Percentiles rank a stretch among this genome's conserved stretches.
Evolutionary conservation across 2,329 filamentous ascomycete genomes (phyloP).

Genomic region (Gliomastix tumulicola): DNA sequence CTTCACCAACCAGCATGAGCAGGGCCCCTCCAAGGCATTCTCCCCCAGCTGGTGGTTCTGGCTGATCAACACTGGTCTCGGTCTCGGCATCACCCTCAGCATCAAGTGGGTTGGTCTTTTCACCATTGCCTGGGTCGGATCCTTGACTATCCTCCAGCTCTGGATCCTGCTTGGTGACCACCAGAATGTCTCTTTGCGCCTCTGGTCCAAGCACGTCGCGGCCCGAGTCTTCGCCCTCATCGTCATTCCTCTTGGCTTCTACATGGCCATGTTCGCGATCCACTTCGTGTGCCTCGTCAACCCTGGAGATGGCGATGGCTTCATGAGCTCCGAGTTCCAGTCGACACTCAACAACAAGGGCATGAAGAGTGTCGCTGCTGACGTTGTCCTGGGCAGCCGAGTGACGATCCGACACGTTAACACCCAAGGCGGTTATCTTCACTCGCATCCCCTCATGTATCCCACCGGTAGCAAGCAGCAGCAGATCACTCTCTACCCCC

Average conservation of each 20-base stretch:
- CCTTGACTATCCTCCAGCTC: slow-evolving; percentile 82
- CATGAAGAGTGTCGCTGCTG: slow-evolving; percentile 91
- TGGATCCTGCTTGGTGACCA: slow-evolving; percentile 92
- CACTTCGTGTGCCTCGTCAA: slow-evolving; percentile 92
- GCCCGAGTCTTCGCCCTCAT: slow-evolving; percentile 88
- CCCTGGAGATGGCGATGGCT: slow-evolving; percentile 94
- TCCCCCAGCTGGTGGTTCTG: slow-evolving; percentile 95
- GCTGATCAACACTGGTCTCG: slow-evolving; percentile 79
- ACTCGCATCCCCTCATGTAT: slow-evolving; percentile 97
- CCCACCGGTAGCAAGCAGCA: slow-evolving; percentile 96
- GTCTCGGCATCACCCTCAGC: slow-evolving; percentile 82
- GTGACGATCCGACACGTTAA: slow-evolving; percentile 88
- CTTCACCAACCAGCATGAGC: slow-evolving; percentile 95
- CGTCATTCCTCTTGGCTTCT: slow-evolving; percentile 80
- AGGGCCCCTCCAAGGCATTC: slow-evolving; percentile 84
- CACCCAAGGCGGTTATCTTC: slow-evolving; percentile 94
- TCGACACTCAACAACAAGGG: slow-evolving; percentile 92
- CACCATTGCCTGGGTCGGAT: slow-evolving; percentile 96
- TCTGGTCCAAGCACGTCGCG: slow-evolving; percentile 92
- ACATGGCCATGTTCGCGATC: slow-evolving; percentile 94
- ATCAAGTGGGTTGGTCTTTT: slow-evolving; percentile 99
- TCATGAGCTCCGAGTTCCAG: slow-evolving; percentile 99
- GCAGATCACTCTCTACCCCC: slow-evolving; percentile 94
- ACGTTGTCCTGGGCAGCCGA: slow-evolving; percentile 83
- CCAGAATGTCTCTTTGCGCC: slow-evolving; percentile 74